Percentiles rank a stretch among this genome's conserved stretches.
phyloP scores from a whole-genome alignment of 306 rosid genomes.

The Lathyrus tuberosus region DNA sequence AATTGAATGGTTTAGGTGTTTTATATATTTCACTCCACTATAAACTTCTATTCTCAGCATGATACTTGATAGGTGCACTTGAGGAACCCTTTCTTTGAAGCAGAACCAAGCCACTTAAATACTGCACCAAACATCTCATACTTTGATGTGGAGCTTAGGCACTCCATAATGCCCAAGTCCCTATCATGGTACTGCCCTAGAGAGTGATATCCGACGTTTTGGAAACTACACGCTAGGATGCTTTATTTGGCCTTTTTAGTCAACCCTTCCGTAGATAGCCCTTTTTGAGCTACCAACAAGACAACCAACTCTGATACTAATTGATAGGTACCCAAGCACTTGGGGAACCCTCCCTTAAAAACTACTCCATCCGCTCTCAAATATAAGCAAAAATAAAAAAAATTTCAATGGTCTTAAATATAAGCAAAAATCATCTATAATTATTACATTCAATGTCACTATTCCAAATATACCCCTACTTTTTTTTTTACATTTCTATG shows the following conservation, averaged over 20 bases:
- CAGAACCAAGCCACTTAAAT: slow-evolving; percentile 16
- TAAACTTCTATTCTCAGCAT: slow-evolving; percentile 26
- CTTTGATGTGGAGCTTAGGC: neutral
- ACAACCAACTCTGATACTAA: neutral
- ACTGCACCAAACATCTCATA: slow-evolving; percentile 3
- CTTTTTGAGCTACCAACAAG: neutral
- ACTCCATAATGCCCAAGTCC: slow-evolving; percentile 7
- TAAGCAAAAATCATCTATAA: too few relatives aligned
- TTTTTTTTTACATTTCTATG: too few relatives aligned
- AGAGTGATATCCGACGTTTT: neutral
- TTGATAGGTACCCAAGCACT: neutral
- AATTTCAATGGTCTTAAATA: too few relatives aligned
- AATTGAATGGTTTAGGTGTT: slow-evolving; percentile 21
- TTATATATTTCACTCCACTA: slow-evolving; percentile 22
- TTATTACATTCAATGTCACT: too few relatives aligned
- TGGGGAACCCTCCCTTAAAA: neutral
- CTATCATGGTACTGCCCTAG: neutral
- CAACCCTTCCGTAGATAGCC: neutral
- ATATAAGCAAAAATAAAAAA: too few relatives aligned
- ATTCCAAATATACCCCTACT: too few relatives aligned
- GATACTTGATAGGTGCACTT: slow-evolving; percentile 6
- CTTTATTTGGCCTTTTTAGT: neutral
- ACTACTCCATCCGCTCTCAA: neutral
- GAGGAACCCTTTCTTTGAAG: neutral
- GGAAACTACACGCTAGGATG: neutral